phyloP scores from a whole-genome alignment of 768 basidiomycete genomes.

The Lactifluus rugatus region DNA sequence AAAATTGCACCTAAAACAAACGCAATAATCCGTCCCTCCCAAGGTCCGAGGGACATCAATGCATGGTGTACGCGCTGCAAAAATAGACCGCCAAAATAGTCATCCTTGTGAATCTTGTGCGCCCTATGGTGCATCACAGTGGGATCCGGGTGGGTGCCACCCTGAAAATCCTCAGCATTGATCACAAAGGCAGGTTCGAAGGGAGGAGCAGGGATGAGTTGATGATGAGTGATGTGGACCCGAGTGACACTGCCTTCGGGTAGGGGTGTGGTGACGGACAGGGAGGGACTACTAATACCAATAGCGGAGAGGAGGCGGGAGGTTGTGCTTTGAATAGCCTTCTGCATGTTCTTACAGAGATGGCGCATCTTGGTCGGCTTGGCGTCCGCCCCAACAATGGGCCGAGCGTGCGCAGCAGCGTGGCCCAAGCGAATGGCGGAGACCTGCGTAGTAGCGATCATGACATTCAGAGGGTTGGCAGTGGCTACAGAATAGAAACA shows the following conservation, averaged over 20 bases:
- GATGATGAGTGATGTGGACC: slow-evolving; percentile 1
- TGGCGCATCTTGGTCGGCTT: slow-evolving; percentile 14
- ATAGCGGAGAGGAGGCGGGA: slow-evolving; percentile 9
- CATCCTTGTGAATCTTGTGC: slow-evolving; percentile 24
- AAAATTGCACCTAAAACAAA: slow-evolving; percentile 63
- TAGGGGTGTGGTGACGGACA: background rate
- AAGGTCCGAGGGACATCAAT: slow-evolving; percentile 60
- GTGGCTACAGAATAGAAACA: background rate
- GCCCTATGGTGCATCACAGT: background rate
- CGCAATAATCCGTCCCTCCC: slow-evolving; percentile 76
- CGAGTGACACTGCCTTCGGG: background rate
- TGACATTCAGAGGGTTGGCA: slow-evolving; percentile 7
- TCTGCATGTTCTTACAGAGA: slow-evolving; percentile 18
- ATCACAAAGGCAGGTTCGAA: background rate
- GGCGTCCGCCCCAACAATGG: background rate
- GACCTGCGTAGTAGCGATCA: slow-evolving; percentile 8
- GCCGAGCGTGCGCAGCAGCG: background rate
- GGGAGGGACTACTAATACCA: slow-evolving; percentile 2
- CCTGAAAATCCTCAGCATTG: background rate
- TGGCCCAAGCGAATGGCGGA: slow-evolving; percentile 15
- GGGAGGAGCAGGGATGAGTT: background rate
- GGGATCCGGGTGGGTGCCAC: background rate
- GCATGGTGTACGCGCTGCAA: slow-evolving; percentile 49
- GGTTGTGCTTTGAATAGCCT: slow-evolving; percentile 4
- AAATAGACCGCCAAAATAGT: slow-evolving; percentile 18